Base-by-base conservation (phyloP, 164 flowering plant genomes). In the Taxillus chinensis region DNA sequence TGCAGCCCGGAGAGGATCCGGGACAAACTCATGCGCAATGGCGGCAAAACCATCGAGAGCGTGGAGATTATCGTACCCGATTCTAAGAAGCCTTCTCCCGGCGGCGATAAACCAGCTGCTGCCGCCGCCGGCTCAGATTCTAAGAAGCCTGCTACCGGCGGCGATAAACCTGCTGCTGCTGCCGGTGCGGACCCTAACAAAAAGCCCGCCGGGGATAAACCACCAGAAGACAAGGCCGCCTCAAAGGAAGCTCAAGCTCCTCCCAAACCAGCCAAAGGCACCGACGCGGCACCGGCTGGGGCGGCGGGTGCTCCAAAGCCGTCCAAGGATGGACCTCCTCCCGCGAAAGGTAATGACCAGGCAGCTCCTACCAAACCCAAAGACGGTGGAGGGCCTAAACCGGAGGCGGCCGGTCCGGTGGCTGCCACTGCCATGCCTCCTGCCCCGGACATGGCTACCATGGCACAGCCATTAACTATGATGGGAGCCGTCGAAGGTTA, bases 1-100 rank as follows among this genome's bases (percentile, higher is more conserved):
- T 78, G 87, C 67, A 69, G 65, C 57, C 92, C 96, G 0, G 76
- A 82, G 45, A 77, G 64, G 65, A 64, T 89, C 64, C 71, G 77
- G 42, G 66, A 77, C 55, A 86, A 79, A 71, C 71, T 89, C 2
- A 69, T 73, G 52, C 64, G 67, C 68, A 82, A 84, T 45, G 89
- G 80, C 7, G 77, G 80, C 0, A 74, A 66, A 3, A 37, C 71
- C 41, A 77, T 89, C 57, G 75, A 73, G 68, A 55, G 79, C 72
- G 82, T 85, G 45, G 84, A 86, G 61, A 81, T 83, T 64, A 62
- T 12, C 17, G 70, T 60, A 38, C 71, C 70, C 0, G 45, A 55
- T 2, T 65, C 64, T 55, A 81, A 75, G 5, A 45, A 70, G 14
- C 64, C 40, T 5, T 13, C 58, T 3, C 40, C 38, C 58, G 12